Conservation (phyloP, 2,329 filamentous ascomycete genomes). For the Kalmusia sp. region DNA sequence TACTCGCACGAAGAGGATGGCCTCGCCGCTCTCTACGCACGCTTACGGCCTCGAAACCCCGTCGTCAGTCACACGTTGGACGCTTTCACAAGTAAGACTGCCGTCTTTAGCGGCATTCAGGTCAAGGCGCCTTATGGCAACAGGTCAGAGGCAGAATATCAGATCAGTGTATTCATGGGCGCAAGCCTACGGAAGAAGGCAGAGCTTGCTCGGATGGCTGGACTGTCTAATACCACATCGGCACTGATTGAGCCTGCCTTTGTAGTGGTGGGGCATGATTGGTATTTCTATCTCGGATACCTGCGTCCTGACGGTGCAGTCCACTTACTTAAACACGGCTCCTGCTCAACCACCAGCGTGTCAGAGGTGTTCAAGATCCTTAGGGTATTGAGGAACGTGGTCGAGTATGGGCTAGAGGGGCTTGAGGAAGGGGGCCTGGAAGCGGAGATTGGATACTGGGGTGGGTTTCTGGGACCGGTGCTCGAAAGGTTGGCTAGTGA, state of each 20-base stretch:
- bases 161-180: conserved; percentile 30
- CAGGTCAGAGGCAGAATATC: conserved; percentile 24
- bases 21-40: not conserved
- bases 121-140: conserved; percentile 25
- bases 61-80: conserved; percentile 24
- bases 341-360: conserved; percentile 19
- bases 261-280: conserved; percentile 20
- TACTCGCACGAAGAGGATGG: conserved; percentile 8
- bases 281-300: conserved; percentile 22
- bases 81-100: conserved; percentile 23
- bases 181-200: conserved; percentile 28
- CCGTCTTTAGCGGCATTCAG: conserved; percentile 25
- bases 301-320: conserved; percentile 17
- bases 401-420: conserved; percentile 19
- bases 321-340: conserved; percentile 18
- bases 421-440: conserved; percentile 13
- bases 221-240: conserved; percentile 18
- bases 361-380: conserved; percentile 19
- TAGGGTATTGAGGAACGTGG: conserved; percentile 21
- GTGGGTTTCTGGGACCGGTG: conserved; percentile 19
- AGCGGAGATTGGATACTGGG: too few relatives aligned
- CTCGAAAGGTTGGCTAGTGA: conserved; percentile 18
- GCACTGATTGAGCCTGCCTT: conserved; percentile 23
- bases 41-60: conserved; percentile 2
- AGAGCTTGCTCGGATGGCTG: conserved; percentile 22